Evolutionary conservation across 768 basidiomycete species (phyloP).

Genomic region (Punctularia strigosozonata): DNA sequence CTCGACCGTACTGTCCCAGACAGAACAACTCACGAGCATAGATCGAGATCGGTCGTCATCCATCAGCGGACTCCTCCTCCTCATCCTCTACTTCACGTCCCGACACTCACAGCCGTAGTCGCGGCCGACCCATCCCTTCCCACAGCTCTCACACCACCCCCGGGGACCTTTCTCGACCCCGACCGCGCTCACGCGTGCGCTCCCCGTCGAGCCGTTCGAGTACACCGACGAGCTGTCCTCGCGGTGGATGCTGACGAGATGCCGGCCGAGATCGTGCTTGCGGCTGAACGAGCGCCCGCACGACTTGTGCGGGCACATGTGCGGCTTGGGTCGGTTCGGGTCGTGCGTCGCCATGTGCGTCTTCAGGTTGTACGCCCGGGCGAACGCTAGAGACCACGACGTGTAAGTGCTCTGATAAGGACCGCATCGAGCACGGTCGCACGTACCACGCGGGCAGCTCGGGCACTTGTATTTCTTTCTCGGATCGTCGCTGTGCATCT

Average conservation of each 20-base stretch:
- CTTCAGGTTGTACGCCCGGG: conserved; percentile 89
- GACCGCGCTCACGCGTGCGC: too few relatives aligned
- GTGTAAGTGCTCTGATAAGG: background rate
- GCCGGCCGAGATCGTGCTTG: conserved; percentile 88
- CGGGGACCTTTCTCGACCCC: conserved; percentile 41
- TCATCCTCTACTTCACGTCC: conserved; percentile 43
- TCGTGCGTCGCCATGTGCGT: conserved; percentile 94
- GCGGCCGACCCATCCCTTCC: conserved; percentile 13
- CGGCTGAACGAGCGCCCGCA: conserved; percentile 90
- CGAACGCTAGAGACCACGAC: conserved; percentile 50
- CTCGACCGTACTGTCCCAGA: too few relatives aligned
- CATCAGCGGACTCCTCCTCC: too few relatives aligned
- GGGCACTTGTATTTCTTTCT: conserved; percentile 73
- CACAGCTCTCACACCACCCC: conserved; percentile 14
- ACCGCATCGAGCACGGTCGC: background rate
- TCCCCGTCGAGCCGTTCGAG: conserved; percentile 28
- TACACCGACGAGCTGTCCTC: conserved; percentile 40
- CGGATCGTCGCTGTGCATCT: conserved; percentile 43
- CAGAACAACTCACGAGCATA: too few relatives aligned
- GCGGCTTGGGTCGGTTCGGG: conserved; percentile 82
- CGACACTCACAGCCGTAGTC: conserved; percentile 28
- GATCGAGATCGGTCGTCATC: too few relatives aligned
- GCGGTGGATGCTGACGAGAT: conserved; percentile 77
- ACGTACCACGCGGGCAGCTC: conserved; percentile 59
- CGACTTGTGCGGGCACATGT: conserved; percentile 73